Percentiles rank a stretch among this genome's conserved stretches.
Conservation (phyloP, 352 stramenopile species). For the Pythium myriotylum region DNA sequence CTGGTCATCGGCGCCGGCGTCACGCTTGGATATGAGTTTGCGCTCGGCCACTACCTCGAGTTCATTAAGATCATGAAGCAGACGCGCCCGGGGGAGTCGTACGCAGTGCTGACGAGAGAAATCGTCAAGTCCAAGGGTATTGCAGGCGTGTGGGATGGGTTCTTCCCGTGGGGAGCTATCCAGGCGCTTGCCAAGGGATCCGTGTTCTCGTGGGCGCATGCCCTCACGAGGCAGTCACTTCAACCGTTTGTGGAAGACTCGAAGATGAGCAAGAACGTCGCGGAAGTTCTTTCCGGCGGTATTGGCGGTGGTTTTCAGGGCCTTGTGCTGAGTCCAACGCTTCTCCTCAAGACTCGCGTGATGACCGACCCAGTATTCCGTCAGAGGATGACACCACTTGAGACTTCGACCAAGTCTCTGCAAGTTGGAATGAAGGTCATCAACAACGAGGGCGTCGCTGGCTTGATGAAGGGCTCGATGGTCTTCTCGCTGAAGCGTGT, state of each 20-base stretch:
- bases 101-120: constrained; percentile 70
- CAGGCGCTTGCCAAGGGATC: constrained; percentile 90
- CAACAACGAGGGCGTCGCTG: constrained; percentile 77
- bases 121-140: constrained; percentile 91
- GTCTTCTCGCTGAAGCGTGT: constrained; percentile 94
- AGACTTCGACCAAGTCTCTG: constrained; percentile 85
- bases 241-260: constrained; percentile 60
- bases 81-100: constrained; percentile 80
- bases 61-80: constrained; percentile 96
- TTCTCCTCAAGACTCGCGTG: constrained; percentile 94
- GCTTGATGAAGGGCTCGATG: constrained; percentile 92
- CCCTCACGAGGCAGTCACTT: constrained; percentile 58
- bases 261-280: constrained; percentile 53
- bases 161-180: constrained; percentile 92
- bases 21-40: constrained; percentile 88
- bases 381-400: constrained; percentile 81
- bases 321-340: constrained; percentile 91
- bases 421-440: constrained; percentile 91
- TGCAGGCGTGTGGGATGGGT: constrained; percentile 92
- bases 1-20: constrained; percentile 85
- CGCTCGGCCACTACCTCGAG: constrained; percentile 90
- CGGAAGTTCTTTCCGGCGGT: constrained; percentile 87
- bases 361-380: constrained; percentile 95
- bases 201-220: constrained; percentile 91
- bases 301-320: constrained; percentile 92